These are phyloP conservation scores for Mycosphaerella sp. DNA, from an alignment of 2,329 filamentous ascomycete species.

Conservation along the genomic window DNA sequence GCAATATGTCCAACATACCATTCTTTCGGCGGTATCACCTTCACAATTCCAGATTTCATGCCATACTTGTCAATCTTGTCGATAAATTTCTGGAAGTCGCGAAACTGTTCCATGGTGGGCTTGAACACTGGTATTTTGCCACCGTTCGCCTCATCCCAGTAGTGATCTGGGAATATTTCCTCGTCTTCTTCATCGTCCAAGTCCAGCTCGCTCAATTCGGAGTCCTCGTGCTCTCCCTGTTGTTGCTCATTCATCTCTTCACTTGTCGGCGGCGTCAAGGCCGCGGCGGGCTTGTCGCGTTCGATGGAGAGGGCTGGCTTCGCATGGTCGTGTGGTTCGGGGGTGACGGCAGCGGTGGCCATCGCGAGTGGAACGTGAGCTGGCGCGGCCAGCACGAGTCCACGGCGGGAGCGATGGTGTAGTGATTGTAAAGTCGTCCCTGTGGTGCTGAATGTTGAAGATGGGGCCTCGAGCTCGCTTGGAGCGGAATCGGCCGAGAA, in stretches of 20 bases:
- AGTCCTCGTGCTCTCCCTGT: constrained; percentile 40
- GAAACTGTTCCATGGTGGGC: constrained; percentile 91
- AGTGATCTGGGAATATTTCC: constrained; percentile 74
- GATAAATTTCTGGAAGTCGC: constrained; percentile 88
- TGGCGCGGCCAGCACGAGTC: constrained; percentile 13
- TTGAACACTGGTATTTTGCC: constrained; percentile 88
- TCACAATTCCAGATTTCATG: constrained; percentile 96
- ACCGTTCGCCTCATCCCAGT: constrained; percentile 56
- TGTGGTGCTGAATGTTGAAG: background rate
- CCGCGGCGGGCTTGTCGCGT: constrained; percentile 29
- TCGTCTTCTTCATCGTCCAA: constrained; percentile 42
- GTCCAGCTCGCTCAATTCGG: constrained; percentile 45
- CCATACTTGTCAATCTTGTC: constrained; percentile 86
- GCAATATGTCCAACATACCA: constrained; percentile 57
- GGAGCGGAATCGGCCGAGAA: background rate
- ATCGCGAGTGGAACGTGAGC: constrained; percentile 8
- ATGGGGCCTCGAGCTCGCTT: background rate
- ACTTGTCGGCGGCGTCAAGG: constrained; percentile 48
- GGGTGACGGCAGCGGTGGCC: constrained; percentile 21
- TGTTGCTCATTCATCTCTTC: constrained; percentile 43
- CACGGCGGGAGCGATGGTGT: constrained; percentile 13
- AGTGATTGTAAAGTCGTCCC: background rate
- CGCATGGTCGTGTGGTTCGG: constrained; percentile 21
- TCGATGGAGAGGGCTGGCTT: constrained; percentile 25
- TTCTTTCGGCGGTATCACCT: constrained; percentile 87